Conservation (phyloP, 2,329 filamentous ascomycete species). For the Hypocrella siamensis region DNA sequence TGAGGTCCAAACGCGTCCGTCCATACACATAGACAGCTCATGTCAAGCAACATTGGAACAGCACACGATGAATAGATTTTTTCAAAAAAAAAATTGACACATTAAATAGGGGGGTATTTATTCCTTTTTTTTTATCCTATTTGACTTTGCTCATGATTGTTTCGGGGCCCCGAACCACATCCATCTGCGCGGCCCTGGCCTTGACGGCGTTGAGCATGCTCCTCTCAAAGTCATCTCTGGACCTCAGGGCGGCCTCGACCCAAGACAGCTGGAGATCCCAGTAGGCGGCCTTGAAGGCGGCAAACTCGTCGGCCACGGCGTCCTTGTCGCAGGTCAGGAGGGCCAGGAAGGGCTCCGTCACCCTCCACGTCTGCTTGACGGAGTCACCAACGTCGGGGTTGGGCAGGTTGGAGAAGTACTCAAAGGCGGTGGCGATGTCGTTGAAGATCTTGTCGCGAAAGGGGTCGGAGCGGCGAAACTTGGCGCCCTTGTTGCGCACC, state of each 20-base stretch:
- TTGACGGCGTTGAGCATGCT: conserved; percentile 81
- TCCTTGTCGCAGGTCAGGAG: conserved; percentile 66
- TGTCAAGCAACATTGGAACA: too few relatives aligned
- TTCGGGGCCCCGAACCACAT: conserved; percentile 65
- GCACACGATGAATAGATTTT: too few relatives aligned
- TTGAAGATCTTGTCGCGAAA: conserved; percentile 90
- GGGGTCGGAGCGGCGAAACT: conserved; percentile 73
- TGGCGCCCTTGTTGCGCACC: conserved; percentile 79
- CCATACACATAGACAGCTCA: too few relatives aligned
- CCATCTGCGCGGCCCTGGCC: conserved; percentile 70
- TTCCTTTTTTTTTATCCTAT: too few relatives aligned
- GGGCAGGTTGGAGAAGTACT: conserved; percentile 63
- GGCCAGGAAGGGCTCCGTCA: conserved; percentile 68
- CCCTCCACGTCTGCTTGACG: conserved; percentile 86
- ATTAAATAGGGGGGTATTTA: too few relatives aligned
- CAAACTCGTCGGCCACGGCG: conserved; percentile 61
- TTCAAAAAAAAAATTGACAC: too few relatives aligned
- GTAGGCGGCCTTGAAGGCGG: conserved; percentile 68
- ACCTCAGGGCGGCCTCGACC: conserved; percentile 82
- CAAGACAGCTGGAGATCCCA: conserved; percentile 92
- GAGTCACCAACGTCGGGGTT: conserved; percentile 52
- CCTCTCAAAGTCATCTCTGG: conserved; percentile 86
- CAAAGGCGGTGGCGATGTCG: conserved; percentile 80
- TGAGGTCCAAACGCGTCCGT: too few relatives aligned
- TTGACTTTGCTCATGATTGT: conserved; percentile 93